phyloP scores from a whole-genome alignment of 495 filamentous ascomycete species.

The Podospora pseudoanserina region DNA sequence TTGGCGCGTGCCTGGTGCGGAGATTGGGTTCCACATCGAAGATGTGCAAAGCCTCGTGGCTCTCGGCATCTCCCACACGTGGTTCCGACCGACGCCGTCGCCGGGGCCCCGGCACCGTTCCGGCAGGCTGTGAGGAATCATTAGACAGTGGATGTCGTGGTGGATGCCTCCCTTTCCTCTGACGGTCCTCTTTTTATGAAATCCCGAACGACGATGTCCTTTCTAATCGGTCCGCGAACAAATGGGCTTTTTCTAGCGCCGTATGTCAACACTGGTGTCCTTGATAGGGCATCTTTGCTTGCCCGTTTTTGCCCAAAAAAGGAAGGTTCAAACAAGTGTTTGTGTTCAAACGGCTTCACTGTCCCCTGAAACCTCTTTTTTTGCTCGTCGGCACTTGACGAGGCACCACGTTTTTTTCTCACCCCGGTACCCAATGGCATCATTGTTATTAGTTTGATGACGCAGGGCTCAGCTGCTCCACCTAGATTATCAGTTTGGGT shows the following conservation, averaged over 20 bases:
- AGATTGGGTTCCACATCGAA: neutral
- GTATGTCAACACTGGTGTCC: neutral
- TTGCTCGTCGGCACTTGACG: neutral
- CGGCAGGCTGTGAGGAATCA: neutral
- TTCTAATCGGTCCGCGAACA: neutral
- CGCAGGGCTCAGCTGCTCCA: neutral
- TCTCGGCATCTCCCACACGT: neutral
- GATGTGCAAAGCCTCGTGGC: neutral
- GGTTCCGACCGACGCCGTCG: neutral
- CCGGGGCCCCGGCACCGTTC: neutral
- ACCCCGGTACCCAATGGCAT: neutral
- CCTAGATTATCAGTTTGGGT: neutral
- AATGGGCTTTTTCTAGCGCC: neutral
- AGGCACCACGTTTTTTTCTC: neutral
- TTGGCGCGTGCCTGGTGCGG: neutral
- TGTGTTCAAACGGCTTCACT: neutral
- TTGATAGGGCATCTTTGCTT: neutral
- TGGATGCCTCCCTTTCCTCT: neutral
- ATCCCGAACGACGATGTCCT: neutral
- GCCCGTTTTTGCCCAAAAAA: neutral
- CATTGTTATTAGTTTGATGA: neutral
- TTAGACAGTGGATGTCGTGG: neutral
- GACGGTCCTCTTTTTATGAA: neutral
- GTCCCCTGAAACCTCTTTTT: neutral
- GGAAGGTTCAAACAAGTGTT: neutral